Base-by-base conservation (phyloP, 1,139 yeast species). In the Pichia sp. region DNA sequence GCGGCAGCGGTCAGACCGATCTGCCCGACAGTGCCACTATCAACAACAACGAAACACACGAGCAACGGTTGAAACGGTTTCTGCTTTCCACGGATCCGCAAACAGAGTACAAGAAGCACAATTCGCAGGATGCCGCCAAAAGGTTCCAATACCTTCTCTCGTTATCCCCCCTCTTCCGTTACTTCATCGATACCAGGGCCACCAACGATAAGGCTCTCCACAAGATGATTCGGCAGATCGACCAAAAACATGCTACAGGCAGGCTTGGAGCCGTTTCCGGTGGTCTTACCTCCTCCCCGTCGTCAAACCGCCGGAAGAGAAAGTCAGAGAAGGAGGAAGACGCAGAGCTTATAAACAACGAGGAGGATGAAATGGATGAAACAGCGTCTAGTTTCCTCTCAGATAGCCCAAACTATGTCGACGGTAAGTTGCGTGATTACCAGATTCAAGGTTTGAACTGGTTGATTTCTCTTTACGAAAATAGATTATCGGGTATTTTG, bases 401-500 rank as follows among this genome's bases (percentile, higher is more conserved):
- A 0, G 93, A 87, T 60, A 83, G 95, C 1, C 99, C 99, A 0
- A 70, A 80, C 12, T 93, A 76, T 53, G 62, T 83, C 41, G 75
- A 83, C 23, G 96, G 96, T 13, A 73, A 67, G 49, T 71, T 91
- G 57, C 76, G 97, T 62, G 91, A 87, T 59, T 91, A 86, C 63
- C 91, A 88, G 66, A 78, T 91, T 54, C 96, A 88, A 67, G 98
- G 98, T 52, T 78, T 91, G 57, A 91, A 91, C 71, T 91, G 98
- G 98, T 74, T 91, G 61, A 82, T 89, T 10, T 81, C 91, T 1
- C 70, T 91, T 51, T 86, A 87, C 65, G 96, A 89, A 61, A 89
- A 91, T 69, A 82, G 85, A 61, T 76, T 91, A 51, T 84, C 95
- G 0, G 98, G 98, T 49, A 91, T 93, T 49, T 76, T 93, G 52